Evolutionary conservation across 768 basidiomycete species (phyloP), one percentile per base, ranked within the genome.

Genomic region (Collybiopsis confluens): DNA sequence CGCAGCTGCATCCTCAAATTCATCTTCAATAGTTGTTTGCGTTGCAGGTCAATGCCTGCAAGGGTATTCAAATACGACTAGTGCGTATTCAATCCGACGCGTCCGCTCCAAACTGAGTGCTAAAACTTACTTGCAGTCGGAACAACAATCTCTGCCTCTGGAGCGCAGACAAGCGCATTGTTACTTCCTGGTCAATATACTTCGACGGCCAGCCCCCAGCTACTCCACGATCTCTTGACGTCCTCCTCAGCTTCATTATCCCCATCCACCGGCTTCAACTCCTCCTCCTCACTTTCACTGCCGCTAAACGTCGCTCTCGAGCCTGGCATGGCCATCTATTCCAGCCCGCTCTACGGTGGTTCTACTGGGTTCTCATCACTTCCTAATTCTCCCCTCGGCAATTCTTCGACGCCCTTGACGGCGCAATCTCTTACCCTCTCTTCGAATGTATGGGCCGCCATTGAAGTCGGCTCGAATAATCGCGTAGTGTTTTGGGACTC

Each of bases 1-100:
- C 30, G 30, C 52, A 24, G 52, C 40, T 53, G 24, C 13, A 28
- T 36, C 10, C 4, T 8, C 13, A 10, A 11, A 3, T 45, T 27
- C 85, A 68, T 70, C 74, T 67, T 74, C 78, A 59, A 66, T 74
- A 62, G 82, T 91, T 54, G 75, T 92, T 57, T 92, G 90, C 76
- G 74, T 89, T 88, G 86, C 90, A 66, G 90, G 90, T 61, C 89
- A 92, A 86, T 92, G 90, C 74, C 70, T 92, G 54, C 78, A 90
- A 68, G 90, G 90, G 54, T 80, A 71, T 69, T 82, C 87, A 28
- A 91, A 92, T 64, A 80, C 77, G 21, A 86, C 88, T 62, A 71
- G 88, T 84, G 54, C 30, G 72, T 69, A 16, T 27, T 27, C 15
- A 18, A 54, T 36, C n/a, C n/a, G n/a, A n/a, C 38, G 42, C 3